A percentile compares a stretch with the other conserved stretches of the same genome.
phyloP scores from a whole-genome alignment of 495 filamentous ascomycete species.

The Pyronema domesticum region DNA sequence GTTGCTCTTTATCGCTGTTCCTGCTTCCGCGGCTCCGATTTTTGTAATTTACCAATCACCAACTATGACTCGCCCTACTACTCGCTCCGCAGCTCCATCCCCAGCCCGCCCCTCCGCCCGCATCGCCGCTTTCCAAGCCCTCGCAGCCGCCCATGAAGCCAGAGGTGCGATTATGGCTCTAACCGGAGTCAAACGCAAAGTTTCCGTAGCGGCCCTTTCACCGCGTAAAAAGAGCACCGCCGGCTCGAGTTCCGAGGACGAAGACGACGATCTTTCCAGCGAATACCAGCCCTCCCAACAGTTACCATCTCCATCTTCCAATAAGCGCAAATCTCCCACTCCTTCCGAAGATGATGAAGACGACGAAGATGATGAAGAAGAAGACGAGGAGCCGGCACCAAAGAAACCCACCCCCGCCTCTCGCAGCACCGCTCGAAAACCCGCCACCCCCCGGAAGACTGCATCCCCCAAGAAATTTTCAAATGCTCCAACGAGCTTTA shows the following conservation, averaged over 20 bases:
- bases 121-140: too few relatives aligned
- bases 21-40: too few relatives aligned
- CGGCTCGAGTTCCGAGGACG: not conserved
- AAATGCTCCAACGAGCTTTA: slow-evolving; percentile 16
- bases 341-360: not conserved
- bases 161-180: too few relatives aligned
- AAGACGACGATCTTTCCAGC: not conserved
- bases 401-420: slow-evolving; percentile 4
- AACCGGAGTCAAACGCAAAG: too few relatives aligned
- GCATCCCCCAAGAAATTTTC: not conserved
- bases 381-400: slow-evolving; percentile 7
- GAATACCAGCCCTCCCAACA: not conserved
- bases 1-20: too few relatives aligned
- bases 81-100: too few relatives aligned
- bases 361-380: slow-evolving; percentile 9
- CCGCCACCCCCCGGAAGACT: not conserved
- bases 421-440: too few relatives aligned
- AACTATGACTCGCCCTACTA: too few relatives aligned
- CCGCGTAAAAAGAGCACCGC: not conserved
- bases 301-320: not conserved
- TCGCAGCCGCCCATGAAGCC: too few relatives aligned
- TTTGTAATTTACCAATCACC: too few relatives aligned
- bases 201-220: not conserved
- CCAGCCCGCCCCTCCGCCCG: too few relatives aligned
- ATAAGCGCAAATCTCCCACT: not conserved